phyloP scores from a whole-genome alignment of 768 basidiomycete species.

The Tylopilus plumbeoviolaceoides region DNA sequence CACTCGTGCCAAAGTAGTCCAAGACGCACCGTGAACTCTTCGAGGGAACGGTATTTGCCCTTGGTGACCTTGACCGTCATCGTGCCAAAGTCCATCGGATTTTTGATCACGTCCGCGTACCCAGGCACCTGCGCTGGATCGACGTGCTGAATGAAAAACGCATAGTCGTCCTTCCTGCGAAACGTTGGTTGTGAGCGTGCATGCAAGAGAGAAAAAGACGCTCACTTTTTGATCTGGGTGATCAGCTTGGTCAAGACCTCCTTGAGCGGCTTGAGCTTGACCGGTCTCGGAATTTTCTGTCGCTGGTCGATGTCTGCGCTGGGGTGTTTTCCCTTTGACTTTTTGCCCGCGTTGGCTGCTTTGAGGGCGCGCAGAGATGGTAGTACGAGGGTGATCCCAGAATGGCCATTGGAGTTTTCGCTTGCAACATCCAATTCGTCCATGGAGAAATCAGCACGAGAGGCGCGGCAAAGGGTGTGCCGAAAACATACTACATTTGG shows the following conservation, averaged over 20 bases:
- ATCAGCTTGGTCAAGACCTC: constrained; percentile 69
- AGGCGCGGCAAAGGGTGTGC: background rate
- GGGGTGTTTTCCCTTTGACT: constrained; percentile 35
- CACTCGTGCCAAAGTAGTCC: background rate
- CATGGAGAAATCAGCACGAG: constrained; percentile 17
- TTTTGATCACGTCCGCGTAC: constrained; percentile 65
- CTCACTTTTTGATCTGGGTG: constrained; percentile 69
- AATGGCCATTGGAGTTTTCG: constrained; percentile 31
- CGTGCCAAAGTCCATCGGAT: constrained; percentile 92
- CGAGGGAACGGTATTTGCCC: constrained; percentile 74
- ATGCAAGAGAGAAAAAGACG: background rate
- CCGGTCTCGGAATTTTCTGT: constrained; percentile 44
- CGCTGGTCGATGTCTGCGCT: constrained; percentile 25
- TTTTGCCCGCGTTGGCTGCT: constrained; percentile 51
- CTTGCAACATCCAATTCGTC: constrained; percentile 30
- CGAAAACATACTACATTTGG: constrained; percentile 10
- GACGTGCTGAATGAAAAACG: constrained; percentile 73
- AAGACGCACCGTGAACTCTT: constrained; percentile 67
- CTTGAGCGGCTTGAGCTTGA: constrained; percentile 76
- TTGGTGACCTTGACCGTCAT: constrained; percentile 73
- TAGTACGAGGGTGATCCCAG: constrained; percentile 62
- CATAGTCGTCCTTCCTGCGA: constrained; percentile 78
- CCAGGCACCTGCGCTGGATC: constrained; percentile 55
- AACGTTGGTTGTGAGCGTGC: constrained; percentile 5
- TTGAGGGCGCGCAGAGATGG: constrained; percentile 64